These are phyloP conservation scores for Tagetes patula DNA, from an alignment of 129 eudicot species.

Conservation along the genomic window DNA sequence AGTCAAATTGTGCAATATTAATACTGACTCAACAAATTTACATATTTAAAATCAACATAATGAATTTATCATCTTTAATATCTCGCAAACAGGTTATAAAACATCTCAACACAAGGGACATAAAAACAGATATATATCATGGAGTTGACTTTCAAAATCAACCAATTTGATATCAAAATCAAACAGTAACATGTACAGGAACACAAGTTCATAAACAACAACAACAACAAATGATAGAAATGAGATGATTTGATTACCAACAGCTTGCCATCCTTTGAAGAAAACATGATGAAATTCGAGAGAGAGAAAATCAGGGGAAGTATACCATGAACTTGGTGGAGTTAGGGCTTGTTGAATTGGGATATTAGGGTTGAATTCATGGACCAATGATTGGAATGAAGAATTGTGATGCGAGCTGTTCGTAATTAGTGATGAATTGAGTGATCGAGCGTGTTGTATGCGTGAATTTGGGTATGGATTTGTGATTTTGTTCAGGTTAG, in stretches of 20 bases:
- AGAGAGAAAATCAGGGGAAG: conserved; percentile 54
- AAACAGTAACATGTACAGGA: neutral
- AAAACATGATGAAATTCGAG: conserved; percentile 70
- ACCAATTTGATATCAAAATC: conserved; percentile 16
- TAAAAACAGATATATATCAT: neutral
- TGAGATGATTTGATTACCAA: conserved; percentile 43
- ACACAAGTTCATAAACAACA: neutral
- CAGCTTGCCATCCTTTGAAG: conserved; percentile 87
- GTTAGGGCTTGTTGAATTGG: conserved; percentile 79
- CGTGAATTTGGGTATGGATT: conserved; percentile 30
- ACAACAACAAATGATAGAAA: neutral
- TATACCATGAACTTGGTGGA: conserved; percentile 95
- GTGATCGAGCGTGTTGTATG: conserved; percentile 16
- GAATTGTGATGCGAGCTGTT: conserved; percentile 24
- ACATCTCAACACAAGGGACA: neutral
- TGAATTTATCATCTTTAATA: neutral
- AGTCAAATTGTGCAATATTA: conserved; percentile 9
- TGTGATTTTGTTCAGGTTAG: conserved; percentile 19
- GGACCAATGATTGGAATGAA: conserved; percentile 29
- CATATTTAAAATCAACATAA: neutral
- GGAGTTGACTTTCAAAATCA: conserved; percentile 15
- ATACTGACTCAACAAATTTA: neutral
- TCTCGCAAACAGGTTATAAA: neutral
- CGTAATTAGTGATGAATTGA: conserved; percentile 8
- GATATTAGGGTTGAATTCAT: conserved; percentile 68